Base-by-base conservation (phyloP, 2,329 filamentous ascomycete genomes). In the Aspergillus texensis region DNA sequence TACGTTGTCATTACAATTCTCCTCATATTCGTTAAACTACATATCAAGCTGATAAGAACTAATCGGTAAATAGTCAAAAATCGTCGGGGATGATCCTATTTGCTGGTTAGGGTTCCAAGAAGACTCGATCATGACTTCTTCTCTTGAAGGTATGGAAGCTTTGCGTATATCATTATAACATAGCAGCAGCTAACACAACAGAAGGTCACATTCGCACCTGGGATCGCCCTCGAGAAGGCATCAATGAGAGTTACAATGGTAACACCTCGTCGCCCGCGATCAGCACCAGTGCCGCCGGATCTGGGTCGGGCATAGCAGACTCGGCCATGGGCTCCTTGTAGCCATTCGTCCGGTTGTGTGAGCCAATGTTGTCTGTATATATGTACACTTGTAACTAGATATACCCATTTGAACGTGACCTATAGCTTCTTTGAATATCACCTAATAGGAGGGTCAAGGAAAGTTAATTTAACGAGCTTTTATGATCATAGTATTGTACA, bases 61-160 rank as follows among this genome's bases (percentile, higher is more conserved):
- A 46, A 61, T 34, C 24, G 19, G 12, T 57, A 36, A 55, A 21
- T 71, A 94, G 92, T 87, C 91, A 55, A 97, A 97, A 78, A 83
- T 86, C 14, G 88, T 97, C 41, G 93, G 97, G 76, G 88, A 89
- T 65, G 93, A 98, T 78, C 93, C 94, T 59, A 83, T 96, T 53
- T 92, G 88, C 76, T 97, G 94, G 90, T 80, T 99, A 45, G 91
- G 89, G n/a, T 99, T 99, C 72, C 94, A 94, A 60, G 91, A 97
- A 75, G 90, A 96, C 71, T 91, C 91, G 67, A 97, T 99, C 69
- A 89, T 98, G 73, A 97, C 93, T 41, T 93, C 92, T 69, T 97
- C 93, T 80, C 91, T 93, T 75, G 91, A 89, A 80, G 94, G 94
- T 96, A 82, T 78, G 89, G 61, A 56, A 26, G 60, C 53, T 39